A percentile compares a stretch with the other conserved stretches of the same genome.
Evolutionary conservation across 2,329 filamentous ascomycete species (phyloP).

Genomic region (Colletotrichum abscissum): DNA sequence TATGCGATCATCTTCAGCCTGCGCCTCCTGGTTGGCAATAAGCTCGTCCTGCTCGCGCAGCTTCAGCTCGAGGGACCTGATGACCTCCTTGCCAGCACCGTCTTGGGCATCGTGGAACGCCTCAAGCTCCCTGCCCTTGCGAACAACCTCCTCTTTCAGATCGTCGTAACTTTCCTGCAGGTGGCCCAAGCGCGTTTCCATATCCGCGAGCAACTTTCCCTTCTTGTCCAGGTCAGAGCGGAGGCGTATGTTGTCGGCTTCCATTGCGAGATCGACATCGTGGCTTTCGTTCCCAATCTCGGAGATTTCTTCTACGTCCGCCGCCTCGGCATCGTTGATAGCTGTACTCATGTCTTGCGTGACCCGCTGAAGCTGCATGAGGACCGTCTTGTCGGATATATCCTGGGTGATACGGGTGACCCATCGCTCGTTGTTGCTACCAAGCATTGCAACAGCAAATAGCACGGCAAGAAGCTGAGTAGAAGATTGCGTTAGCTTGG

Average conservation of each 20-base stretch:
- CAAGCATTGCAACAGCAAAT: conserved; percentile 69
- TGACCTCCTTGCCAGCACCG: conserved; percentile 63
- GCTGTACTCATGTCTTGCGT: conserved; percentile 55
- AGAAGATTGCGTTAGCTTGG: conserved; percentile 41
- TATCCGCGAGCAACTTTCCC: conserved; percentile 68
- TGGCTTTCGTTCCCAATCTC: conserved; percentile 55
- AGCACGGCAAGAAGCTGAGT: conserved; percentile 71
- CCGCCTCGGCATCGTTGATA: conserved; percentile 45
- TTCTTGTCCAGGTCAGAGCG: conserved; percentile 63
- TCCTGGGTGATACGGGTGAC: conserved; percentile 54
- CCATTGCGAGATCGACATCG: conserved; percentile 66
- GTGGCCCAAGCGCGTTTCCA: conserved; percentile 69
- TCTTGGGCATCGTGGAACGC: conserved; percentile 61
- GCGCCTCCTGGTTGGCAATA: conserved; percentile 76
- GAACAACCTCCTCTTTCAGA: conserved; percentile 71
- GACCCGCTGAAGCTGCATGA: conserved; percentile 58
- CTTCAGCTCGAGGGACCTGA: conserved; percentile 65
- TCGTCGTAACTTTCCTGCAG: conserved; percentile 73
- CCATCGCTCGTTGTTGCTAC: conserved; percentile 66
- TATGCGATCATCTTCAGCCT: conserved; percentile 65
- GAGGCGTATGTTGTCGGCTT: conserved; percentile 65
- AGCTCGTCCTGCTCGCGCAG: conserved; percentile 76
- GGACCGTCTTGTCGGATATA: conserved; percentile 50
- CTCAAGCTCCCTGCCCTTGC: conserved; percentile 65
- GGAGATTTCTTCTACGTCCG: conserved; percentile 48